Conservation (phyloP, 2,329 filamentous ascomycete species). For the Didymella lethalis region DNA sequence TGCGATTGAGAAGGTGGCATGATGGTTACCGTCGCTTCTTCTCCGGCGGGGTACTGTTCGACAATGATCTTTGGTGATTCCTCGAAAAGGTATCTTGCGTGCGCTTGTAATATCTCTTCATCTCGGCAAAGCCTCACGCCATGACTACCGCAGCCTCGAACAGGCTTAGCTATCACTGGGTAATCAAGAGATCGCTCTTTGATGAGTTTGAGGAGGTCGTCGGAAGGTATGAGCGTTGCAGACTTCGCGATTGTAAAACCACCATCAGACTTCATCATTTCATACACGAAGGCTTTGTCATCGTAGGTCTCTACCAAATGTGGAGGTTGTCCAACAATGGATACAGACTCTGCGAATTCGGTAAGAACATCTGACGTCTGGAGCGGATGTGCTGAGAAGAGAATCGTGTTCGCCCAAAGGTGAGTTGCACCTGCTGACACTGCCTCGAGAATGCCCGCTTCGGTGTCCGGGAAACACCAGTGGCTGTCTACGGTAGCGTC, state of each 20-base stretch:
- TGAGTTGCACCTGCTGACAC: conserved; percentile 2
- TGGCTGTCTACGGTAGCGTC: not conserved
- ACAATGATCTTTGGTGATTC: conserved; percentile 55
- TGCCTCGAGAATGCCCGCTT: conserved; percentile 3
- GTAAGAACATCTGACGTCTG: not conserved
- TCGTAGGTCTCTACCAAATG: conserved; percentile 28
- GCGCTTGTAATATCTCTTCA: conserved; percentile 42
- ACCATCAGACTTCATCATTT: conserved; percentile 49
- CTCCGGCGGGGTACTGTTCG: conserved; percentile 58
- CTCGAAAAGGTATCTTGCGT: conserved; percentile 47
- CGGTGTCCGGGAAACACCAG: conserved; percentile 6
- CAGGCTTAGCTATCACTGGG: conserved; percentile 59
- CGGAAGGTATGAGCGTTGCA: not conserved
- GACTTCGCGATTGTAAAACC: conserved; percentile 36
- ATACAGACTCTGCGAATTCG: conserved; percentile 33
- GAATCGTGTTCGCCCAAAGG: conserved; percentile 3
- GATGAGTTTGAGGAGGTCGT: conserved; percentile 32
- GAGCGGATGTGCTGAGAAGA: conserved; percentile 3
- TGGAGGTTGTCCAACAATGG: conserved; percentile 8
- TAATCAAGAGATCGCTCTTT: conserved; percentile 22
- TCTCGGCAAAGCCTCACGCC: conserved; percentile 58
- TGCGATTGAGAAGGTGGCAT: conserved; percentile 56
- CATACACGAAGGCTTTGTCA: conserved; percentile 61
- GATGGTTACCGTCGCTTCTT: conserved; percentile 61
- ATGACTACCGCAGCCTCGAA: conserved; percentile 59